Evolutionary conservation across 768 basidiomycete species (phyloP).

Genomic region (Crassisporium funariophilum): DNA sequence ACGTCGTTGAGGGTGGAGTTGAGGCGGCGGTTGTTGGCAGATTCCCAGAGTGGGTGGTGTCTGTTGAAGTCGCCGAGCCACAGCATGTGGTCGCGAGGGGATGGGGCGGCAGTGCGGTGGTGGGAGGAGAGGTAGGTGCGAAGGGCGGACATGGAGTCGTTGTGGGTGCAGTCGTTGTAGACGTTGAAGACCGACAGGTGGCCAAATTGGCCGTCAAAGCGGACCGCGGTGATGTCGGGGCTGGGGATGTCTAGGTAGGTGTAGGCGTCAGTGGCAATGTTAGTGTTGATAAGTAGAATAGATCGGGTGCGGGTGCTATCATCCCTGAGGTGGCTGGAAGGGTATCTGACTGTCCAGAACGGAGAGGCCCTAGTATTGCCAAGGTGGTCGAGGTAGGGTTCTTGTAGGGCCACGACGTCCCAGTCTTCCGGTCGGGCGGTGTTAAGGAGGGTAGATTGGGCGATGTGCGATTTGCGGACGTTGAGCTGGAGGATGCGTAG

Average conservation of each 20-base stretch:
- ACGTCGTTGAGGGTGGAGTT: slow-evolving; percentile 5
- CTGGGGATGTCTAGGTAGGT: slow-evolving; percentile 16
- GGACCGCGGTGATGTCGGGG: slow-evolving; percentile 22
- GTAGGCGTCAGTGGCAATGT: slow-evolving; percentile 21
- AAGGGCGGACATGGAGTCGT: slow-evolving; percentile 4
- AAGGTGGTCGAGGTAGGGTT: not conserved
- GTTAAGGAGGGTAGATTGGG: not conserved
- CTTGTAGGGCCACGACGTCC: not conserved
- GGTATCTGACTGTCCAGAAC: slow-evolving; percentile 7
- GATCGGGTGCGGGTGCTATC: slow-evolving; percentile 3
- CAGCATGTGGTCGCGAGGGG: not conserved
- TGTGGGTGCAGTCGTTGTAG: slow-evolving; percentile 18
- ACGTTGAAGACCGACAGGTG: slow-evolving; percentile 18
- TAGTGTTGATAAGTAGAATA: slow-evolving; percentile 14
- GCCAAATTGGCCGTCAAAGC: slow-evolving; percentile 3
- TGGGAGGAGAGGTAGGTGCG: not conserved
- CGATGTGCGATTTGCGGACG: not conserved
- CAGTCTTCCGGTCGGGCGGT: not conserved
- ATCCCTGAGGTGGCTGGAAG: not conserved
- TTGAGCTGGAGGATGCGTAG: not conserved
- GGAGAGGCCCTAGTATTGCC: not conserved
- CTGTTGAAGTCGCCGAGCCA: slow-evolving; percentile 32
- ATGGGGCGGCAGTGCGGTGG: not conserved
- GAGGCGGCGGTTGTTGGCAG: slow-evolving; percentile 17
- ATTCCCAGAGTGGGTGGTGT: slow-evolving; percentile 34